Evolutionary conservation across 352 stramenopile genomes (phyloP).

Genomic region (Phytophthora litchii): DNA sequence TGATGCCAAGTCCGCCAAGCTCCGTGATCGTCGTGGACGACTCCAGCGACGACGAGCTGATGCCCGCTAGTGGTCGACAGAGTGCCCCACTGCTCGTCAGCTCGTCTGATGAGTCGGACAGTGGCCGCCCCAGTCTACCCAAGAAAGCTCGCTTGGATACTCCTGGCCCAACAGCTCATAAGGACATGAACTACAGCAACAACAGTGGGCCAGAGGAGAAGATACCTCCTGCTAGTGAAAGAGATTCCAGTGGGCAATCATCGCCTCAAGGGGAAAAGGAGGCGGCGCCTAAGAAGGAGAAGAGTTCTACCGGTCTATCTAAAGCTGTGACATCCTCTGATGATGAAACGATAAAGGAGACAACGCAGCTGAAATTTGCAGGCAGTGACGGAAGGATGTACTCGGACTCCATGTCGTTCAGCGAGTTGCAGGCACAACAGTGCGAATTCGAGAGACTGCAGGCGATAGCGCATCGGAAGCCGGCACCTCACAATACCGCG

Average conservation of each 20-base stretch:
- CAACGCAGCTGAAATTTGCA: slow-evolving; percentile 16
- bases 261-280: slow-evolving; percentile 9
- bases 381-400: slow-evolving; percentile 32
- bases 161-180: slow-evolving; percentile 3
- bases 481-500: slow-evolving; percentile 10
- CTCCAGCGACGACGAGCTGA: slow-evolving; percentile 47
- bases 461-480: slow-evolving; percentile 29
- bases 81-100: slow-evolving; percentile 16
- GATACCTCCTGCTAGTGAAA: slow-evolving; percentile 3
- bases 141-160: slow-evolving; percentile 25
- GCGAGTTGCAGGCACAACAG: slow-evolving; percentile 71
- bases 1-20: slow-evolving; percentile 31
- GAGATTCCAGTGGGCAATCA: slow-evolving; percentile 6
- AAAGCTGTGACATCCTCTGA: slow-evolving; percentile 12
- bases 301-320: slow-evolving; percentile 1
- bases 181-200: slow-evolving; percentile 3
- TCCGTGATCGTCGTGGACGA: slow-evolving; percentile 61
- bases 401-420: slow-evolving; percentile 55
- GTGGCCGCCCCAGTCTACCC: slow-evolving; percentile 4
- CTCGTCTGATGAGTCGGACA: slow-evolving; percentile 31
- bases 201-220: slow-evolving; percentile 9
- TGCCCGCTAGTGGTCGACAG: background rate
- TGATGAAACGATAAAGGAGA: slow-evolving; percentile 18
- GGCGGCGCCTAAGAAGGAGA: slow-evolving; percentile 9
- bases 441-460: slow-evolving; percentile 43